These are phyloP conservation scores for Annulohypoxylon maeteangense DNA, from an alignment of 495 filamentous ascomycete genomes.

Conservation along the genomic window DNA sequence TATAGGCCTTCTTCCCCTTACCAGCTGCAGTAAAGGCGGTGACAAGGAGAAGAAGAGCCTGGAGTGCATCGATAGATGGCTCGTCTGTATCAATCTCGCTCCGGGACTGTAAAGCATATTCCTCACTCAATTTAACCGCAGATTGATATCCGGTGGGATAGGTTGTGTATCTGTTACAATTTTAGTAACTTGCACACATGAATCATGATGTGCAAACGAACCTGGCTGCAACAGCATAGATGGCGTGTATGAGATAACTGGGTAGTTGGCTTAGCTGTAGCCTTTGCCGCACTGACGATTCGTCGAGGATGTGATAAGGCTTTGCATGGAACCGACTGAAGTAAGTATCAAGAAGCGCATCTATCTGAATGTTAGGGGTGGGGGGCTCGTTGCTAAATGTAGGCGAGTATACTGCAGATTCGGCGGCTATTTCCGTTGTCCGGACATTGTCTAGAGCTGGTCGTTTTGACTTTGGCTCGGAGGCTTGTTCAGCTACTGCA, in stretches of 20 bases:
- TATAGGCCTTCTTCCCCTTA: constrained; percentile 86
- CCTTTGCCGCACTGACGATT: constrained; percentile 72
- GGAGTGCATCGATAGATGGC: constrained; percentile 78
- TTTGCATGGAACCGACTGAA: constrained; percentile 81
- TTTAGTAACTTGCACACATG: constrained; percentile 5
- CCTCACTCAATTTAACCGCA: constrained; percentile 68
- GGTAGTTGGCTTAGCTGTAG: constrained; percentile 74
- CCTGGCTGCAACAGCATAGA: constrained; percentile 78
- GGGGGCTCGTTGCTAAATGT: constrained; percentile 53
- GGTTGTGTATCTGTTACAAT: constrained; percentile 66
- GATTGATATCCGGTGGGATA: constrained; percentile 69
- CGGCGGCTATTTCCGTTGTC: constrained; percentile 39
- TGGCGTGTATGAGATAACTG: constrained; percentile 70
- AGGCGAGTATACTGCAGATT: constrained; percentile 52
- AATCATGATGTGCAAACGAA: constrained; percentile 51
- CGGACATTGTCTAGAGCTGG: constrained; percentile 34
- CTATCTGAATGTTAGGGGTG: constrained; percentile 55
- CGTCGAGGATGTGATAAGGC: constrained; percentile 81
- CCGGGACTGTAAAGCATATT: constrained; percentile 74
- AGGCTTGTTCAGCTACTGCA: constrained; percentile 12
- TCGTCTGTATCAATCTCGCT: constrained; percentile 79
- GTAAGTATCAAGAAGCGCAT: constrained; percentile 77
- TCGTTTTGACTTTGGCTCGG: constrained; percentile 44
- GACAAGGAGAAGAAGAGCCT: constrained; percentile 78
- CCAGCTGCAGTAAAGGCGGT: constrained; percentile 79